These are phyloP conservation scores for Suhomyces sp. DNA, from an alignment of 805 yeast genomes.

Conservation along the genomic window DNA sequence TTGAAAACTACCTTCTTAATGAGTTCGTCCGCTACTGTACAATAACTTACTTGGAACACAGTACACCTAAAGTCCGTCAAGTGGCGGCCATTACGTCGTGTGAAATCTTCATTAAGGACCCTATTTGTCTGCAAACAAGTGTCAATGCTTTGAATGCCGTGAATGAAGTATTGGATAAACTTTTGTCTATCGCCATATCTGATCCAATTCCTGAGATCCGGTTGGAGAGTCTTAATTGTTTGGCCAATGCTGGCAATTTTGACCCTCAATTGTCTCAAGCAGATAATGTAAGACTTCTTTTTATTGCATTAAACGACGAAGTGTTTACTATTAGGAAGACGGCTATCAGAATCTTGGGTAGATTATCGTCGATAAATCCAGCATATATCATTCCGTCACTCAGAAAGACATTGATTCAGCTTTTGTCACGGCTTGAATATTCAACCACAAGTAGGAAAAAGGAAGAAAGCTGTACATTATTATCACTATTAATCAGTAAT, in stretches of 20 bases:
- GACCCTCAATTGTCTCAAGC: conserved; percentile 95
- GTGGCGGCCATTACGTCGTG: conserved; percentile 84
- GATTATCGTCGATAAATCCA: conserved; percentile 83
- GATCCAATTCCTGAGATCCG: conserved; percentile 88
- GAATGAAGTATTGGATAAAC: conserved; percentile 75
- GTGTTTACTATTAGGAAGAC: conserved; percentile 76
- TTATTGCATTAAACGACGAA: conserved; percentile 91
- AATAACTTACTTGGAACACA: conserved; percentile 79
- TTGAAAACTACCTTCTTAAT: conserved; percentile 70
- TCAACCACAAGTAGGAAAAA: conserved; percentile 70
- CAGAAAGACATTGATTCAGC: conserved; percentile 79
- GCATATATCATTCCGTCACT: conserved; percentile 94
- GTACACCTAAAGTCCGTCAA: conserved; percentile 72
- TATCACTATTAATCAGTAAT: conserved; percentile 70
- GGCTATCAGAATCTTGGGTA: conserved; percentile 76
- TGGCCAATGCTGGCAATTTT: conserved; percentile 60
- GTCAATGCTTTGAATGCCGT: conserved; percentile 79
- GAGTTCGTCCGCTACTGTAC: conserved; percentile 87
- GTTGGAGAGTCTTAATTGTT: conserved; percentile 67
- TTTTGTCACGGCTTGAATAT: conserved; percentile 80
- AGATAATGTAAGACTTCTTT: conserved; percentile 77
- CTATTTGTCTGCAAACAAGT: conserved; percentile 81
- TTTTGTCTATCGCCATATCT: conserved; percentile 78
- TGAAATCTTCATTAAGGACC: conserved; percentile 68
- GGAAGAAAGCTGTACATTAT: conserved; percentile 80